Evolutionary conservation across 768 basidiomycete species (phyloP), one percentile per base, ranked within the genome.

Genomic region (Gloeostereum incarnatum): DNA sequence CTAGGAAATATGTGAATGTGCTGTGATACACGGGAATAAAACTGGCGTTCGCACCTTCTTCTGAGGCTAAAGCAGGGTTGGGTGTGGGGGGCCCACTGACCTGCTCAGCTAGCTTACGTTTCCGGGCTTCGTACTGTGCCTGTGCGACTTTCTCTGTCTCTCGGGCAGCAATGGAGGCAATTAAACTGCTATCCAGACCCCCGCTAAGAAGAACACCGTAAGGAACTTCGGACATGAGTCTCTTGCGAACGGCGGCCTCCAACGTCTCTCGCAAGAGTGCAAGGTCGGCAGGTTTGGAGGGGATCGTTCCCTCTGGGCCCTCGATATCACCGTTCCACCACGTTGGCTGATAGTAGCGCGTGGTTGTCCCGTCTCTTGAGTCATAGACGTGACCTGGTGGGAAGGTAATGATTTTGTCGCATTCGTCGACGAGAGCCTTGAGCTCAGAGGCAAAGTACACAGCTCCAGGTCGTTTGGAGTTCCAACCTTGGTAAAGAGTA

Each of bases 351-450:
- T 75, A 98, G 60, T 96, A 98, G 24, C 86, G 78, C 43, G 72
- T 78, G 16, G 86, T 85, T 30, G 82, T 76, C 45, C 71, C 62
- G 49, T 87, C 87, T 36, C 50, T 63, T 55, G 89, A 93, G 64
- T 99, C 96, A 55, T 82, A 99, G 38, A 94, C 77, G 56, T 98
- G 93, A 9, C 96, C 96, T 5, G 96, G 96, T 20, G 96, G 96
- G 73, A 99, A 99, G 5, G 93, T 74, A 45, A 91, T 80, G 50
- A 99, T 82, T 48, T 84, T 76, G 62, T 97, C 94, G 58, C 96
- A 98, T 47, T 98, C 90, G 45, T 90, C 81, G 45, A 73, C 59
- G 45, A 99, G 68, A 3, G 88, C 78, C 56, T 99, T 99, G 53
- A 99, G 79, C 62, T 99, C 96, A 2, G 93, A 97, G 3, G 96